Evolutionary conservation across 805 yeast species (phyloP).

Genomic region (Maudiozyma turicensis): DNA sequence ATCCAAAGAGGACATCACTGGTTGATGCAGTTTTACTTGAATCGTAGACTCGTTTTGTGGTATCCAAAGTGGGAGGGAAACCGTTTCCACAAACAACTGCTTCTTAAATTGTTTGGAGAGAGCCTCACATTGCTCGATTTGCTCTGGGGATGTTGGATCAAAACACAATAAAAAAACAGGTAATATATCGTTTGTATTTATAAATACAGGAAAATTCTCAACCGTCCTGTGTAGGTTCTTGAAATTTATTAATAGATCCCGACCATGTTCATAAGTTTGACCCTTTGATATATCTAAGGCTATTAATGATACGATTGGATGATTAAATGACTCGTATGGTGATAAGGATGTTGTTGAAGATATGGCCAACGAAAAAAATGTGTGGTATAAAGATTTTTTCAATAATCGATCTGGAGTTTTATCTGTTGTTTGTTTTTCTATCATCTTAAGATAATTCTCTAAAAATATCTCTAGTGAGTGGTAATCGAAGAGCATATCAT

Average conservation of each 20-base stretch:
- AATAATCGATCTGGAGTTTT: constrained; percentile 25
- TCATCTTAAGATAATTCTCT: constrained; percentile 24
- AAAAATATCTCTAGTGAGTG: constrained; percentile 32
- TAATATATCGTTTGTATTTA: constrained; percentile 54
- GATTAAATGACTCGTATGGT: constrained; percentile 78
- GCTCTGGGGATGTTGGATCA: constrained; percentile 36
- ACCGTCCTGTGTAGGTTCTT: constrained; percentile 32
- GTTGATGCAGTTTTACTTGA: constrained; percentile 21
- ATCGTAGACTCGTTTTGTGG: constrained; percentile 2
- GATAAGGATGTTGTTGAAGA: constrained; percentile 52
- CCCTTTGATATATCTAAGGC: constrained; percentile 39
- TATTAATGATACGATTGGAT: constrained; percentile 70
- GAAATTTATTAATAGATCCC: constrained; percentile 46
- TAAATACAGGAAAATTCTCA: constrained; percentile 43
- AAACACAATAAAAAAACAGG: constrained; percentile 44
- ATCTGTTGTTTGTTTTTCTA: constrained; percentile 20
- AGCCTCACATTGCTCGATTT: constrained; percentile 34
- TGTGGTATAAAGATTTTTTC: constrained; percentile 44
- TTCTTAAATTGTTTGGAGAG: constrained; percentile 35
- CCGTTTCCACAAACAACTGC: constrained; percentile 31
- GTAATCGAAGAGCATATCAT: constrained; percentile 28
- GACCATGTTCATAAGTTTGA: constrained; percentile 40
- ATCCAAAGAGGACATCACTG: constrained; percentile 24
- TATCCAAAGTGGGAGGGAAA: constrained; percentile 24
- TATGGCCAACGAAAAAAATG: constrained; percentile 44